Evolutionary conservation across 805 yeast species (phyloP).

Genomic region (Alloascoidea africana): DNA sequence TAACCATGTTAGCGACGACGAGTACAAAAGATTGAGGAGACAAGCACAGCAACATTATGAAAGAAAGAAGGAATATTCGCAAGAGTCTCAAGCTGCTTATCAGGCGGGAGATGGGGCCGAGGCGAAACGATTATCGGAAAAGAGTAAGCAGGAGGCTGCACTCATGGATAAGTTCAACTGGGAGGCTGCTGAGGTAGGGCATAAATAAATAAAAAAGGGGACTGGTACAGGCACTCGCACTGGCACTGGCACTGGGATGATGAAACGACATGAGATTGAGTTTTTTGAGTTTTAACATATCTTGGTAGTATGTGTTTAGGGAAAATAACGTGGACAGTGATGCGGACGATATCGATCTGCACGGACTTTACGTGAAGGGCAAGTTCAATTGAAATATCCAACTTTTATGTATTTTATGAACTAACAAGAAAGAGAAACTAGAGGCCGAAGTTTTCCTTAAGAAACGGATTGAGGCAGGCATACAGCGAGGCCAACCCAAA

Average conservation of each 20-base stretch:
- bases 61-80: slow-evolving; percentile 37
- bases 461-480: slow-evolving; percentile 54
- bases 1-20: slow-evolving; percentile 55
- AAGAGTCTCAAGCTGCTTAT: slow-evolving; percentile 66
- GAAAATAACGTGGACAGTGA: slow-evolving; percentile 84
- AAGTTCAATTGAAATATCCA: too few species aligned
- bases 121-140: slow-evolving; percentile 61
- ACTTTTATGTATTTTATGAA: background rate
- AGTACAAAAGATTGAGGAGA: slow-evolving; percentile 47
- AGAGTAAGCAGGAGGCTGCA: slow-evolving; percentile 42
- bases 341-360: slow-evolving; percentile 79
- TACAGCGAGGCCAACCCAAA: slow-evolving; percentile 36
- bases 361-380: slow-evolving; percentile 68
- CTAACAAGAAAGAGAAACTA: slow-evolving; percentile 2
- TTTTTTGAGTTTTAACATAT: background rate
- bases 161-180: slow-evolving; percentile 57
- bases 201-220: background rate
- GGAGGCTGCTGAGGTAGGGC: slow-evolving; percentile 54
- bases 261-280: slow-evolving; percentile 1
- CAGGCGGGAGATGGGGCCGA: slow-evolving; percentile 52
- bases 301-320: slow-evolving; percentile 49
- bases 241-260: slow-evolving; percentile 11
- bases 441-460: slow-evolving; percentile 76
- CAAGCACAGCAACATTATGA: slow-evolving; percentile 55
- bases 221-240: too few species aligned